These are phyloP conservation scores for Dothidotthia symphoricarpi DNA, from an alignment of 2,329 filamentous ascomycete species.

Conservation along the genomic window DNA sequence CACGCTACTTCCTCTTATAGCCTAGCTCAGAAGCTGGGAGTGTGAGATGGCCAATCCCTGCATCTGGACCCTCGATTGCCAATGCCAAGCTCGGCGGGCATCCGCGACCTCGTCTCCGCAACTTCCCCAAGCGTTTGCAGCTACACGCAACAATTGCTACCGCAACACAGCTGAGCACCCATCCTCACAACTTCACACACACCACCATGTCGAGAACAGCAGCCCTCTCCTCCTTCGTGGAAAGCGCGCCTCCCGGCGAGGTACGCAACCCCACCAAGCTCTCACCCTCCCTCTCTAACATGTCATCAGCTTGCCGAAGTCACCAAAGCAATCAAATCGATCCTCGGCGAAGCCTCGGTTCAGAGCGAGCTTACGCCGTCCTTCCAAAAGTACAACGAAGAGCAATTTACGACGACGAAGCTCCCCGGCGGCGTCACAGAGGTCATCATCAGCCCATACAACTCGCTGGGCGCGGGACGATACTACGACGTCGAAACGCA, in stretches of 20 bases:
- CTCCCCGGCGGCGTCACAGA: slow-evolving; percentile 80
- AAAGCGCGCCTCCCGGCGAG: slow-evolving; percentile 94
- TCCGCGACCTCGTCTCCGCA: slow-evolving; percentile 21
- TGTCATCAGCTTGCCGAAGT: slow-evolving; percentile 74
- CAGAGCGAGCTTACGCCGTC: slow-evolving; percentile 74
- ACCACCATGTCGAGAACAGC: slow-evolving; percentile 38
- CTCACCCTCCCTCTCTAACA: slow-evolving; percentile 12
- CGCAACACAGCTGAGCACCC: slow-evolving; percentile 1
- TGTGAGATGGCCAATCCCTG: slow-evolving; percentile 7
- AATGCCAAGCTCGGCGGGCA: slow-evolving; percentile 20
- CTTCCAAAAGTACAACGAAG: slow-evolving; percentile 93
- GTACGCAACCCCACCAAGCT: slow-evolving; percentile 52
- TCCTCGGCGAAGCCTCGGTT: slow-evolving; percentile 69
- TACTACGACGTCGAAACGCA: slow-evolving; percentile 91
- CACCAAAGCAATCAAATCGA: slow-evolving; percentile 84
- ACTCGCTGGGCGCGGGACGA: slow-evolving; percentile 72
- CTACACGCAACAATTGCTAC: slow-evolving; percentile 7
- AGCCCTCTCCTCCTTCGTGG: slow-evolving; percentile 72
- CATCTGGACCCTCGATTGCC: slow-evolving; percentile 21
- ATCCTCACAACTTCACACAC: background rate
- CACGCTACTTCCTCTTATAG: too few relatives aligned
- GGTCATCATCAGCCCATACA: slow-evolving; percentile 81
- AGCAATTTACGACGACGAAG: slow-evolving; percentile 86
- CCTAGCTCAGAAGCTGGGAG: too few relatives aligned
- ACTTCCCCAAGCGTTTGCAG: slow-evolving; percentile 9